Conservation (phyloP, 805 yeast genomes). For the Blastobotrys parvus region DNA sequence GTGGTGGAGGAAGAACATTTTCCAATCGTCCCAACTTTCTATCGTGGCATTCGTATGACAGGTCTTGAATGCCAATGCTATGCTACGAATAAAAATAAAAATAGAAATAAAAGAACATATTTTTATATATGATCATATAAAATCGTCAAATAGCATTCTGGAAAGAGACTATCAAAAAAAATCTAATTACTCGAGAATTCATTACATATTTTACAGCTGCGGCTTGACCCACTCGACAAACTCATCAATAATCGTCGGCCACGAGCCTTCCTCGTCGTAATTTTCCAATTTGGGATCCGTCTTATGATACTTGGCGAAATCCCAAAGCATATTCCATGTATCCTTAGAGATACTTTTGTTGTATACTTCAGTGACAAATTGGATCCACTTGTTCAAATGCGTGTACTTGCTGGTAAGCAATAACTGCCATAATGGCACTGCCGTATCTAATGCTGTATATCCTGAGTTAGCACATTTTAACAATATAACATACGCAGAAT, state of each 20-base stretch:
- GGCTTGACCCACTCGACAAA: conserved; percentile 50
- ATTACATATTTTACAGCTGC: background rate
- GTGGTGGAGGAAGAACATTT: too few relatives aligned
- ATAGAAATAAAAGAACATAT: too few relatives aligned
- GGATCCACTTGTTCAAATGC: conserved; percentile 41
- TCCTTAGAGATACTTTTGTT: conserved; percentile 55
- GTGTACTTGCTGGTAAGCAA: conserved; percentile 40
- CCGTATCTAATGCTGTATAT: conserved; percentile 44
- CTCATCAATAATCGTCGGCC: conserved; percentile 88
- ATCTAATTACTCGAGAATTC: too few relatives aligned
- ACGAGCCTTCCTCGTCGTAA: conserved; percentile 77
- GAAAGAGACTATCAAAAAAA: too few relatives aligned
- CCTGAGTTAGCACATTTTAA: background rate
- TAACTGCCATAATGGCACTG: conserved; percentile 70
- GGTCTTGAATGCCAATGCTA: too few relatives aligned
- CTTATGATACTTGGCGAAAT: conserved; percentile 45
- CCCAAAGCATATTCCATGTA: conserved; percentile 76
- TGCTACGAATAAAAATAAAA: too few relatives aligned
- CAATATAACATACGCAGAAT: conserved; percentile 30
- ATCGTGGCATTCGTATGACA: too few relatives aligned
- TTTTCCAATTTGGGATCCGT: conserved; percentile 43
- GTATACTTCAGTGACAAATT: conserved; percentile 36
- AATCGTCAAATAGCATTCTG: too few relatives aligned
- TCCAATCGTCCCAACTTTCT: too few relatives aligned
- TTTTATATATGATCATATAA: too few relatives aligned